Evolutionary conservation across 2,329 filamentous ascomycete genomes (phyloP).

Genomic region (Rachicladosporium sp.): DNA sequence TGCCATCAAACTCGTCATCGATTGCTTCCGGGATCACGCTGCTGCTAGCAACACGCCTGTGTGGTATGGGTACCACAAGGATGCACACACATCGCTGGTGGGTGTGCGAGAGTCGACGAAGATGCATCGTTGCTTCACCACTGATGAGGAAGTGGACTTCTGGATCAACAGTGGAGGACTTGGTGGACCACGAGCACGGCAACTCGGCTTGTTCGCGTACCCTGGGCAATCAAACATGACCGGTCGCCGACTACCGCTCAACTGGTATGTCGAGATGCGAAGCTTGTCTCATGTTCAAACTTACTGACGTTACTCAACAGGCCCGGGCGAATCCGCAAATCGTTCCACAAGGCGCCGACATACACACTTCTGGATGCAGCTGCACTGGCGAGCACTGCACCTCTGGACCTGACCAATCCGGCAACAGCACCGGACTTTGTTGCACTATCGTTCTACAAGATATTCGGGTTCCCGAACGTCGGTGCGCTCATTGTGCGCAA

Average conservation of each 20-base stretch:
- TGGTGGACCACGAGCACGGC: slow-evolving; percentile 20
- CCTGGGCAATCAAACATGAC: slow-evolving; percentile 31
- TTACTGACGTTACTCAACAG: slow-evolving; percentile 15
- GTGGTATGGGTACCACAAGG: slow-evolving; percentile 49
- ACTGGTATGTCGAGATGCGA: slow-evolving; percentile 16
- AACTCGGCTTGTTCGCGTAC: slow-evolving; percentile 25
- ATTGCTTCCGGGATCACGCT: slow-evolving; percentile 44
- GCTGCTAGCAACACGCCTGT: slow-evolving; percentile 34
- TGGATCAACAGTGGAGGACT: slow-evolving; percentile 30
- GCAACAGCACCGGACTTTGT: slow-evolving; percentile 47
- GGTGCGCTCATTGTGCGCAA: slow-evolving; percentile 48
- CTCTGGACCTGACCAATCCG: slow-evolving; percentile 42
- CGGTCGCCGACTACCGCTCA: slow-evolving; percentile 23
- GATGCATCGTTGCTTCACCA: slow-evolving; percentile 27
- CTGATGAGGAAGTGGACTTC: slow-evolving; percentile 28
- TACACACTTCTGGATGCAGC: slow-evolving; percentile 51
- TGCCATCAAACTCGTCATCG: slow-evolving; percentile 50
- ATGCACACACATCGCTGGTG: slow-evolving; percentile 48
- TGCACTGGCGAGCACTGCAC: slow-evolving; percentile 50
- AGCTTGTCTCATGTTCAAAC: slow-evolving; percentile 2
- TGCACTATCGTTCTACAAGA: slow-evolving; percentile 52
- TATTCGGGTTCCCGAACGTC: slow-evolving; percentile 53
- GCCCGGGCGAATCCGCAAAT: slow-evolving; percentile 22
- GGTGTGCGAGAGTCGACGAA: slow-evolving; percentile 24
- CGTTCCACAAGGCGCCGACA: slow-evolving; percentile 21